Base-by-base conservation (phyloP, 1,284 basidiomycete species). In the Microbotryum lychnidis-dioicae region DNA sequence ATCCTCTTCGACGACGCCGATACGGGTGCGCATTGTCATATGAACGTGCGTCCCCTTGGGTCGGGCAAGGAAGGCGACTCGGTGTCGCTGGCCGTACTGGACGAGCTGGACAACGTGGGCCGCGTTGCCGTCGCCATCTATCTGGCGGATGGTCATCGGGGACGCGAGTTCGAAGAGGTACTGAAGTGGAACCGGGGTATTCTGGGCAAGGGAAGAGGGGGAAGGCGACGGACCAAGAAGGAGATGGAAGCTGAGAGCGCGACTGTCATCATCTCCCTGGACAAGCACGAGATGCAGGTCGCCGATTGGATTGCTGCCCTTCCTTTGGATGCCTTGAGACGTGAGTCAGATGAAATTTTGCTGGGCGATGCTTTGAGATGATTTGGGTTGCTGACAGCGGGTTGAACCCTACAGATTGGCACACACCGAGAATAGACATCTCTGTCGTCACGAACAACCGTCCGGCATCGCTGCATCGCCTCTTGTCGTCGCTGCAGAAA, bases 361-460 rank as follows among this genome's bases (percentile, higher is more conserved):
- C 4, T 21, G 37, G 10, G 29, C 27, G 20, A 12, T 46, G 14
- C 31, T 12, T 8, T 25, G 21, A 21, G 16, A n/a, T n/a, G 16
- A 18, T 18, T 10, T 25, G 31, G 21, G 31, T 23, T 23, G 14
- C 23, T 16, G n/a, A 6, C 20, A 18, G 29, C 37, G 37, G 37
- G 16, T 42, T 18, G 37, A 16, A 14, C 5, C 7, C 8, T 16
- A 25, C 46, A 91, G 88, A 83, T 71, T 91, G 87, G 87, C 79
- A 88, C 69, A 72, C 75, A 1, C 87, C 87, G 4, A 77, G 76
- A 44, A 75, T 90, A 29, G 84, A 87, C 44, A 74, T 90, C 48
- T 82, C 80, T 50, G 79, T 91, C 48, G 85, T 90, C 57, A 90
- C 88, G 0, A 84, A 88, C 64, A 79, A 87, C 70, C 80, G 89